phyloP scores from a whole-genome alignment of 257 asterid species.

The Sherardia arvensis region DNA sequence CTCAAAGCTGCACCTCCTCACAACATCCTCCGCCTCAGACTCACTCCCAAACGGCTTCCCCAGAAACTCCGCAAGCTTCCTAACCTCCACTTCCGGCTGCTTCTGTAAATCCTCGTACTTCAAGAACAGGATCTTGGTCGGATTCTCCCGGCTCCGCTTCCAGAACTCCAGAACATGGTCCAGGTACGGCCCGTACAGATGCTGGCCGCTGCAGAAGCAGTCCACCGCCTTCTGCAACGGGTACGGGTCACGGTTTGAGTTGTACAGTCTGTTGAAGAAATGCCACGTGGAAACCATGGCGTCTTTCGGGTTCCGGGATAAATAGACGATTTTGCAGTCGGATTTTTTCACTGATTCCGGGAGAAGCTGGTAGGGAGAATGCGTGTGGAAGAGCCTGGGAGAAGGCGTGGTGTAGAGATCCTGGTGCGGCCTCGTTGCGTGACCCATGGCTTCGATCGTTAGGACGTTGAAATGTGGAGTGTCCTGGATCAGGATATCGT shows the following conservation, averaged over 20 bases:
- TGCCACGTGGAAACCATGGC: slow-evolving; percentile 29
- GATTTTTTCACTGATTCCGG: slow-evolving; percentile 18
- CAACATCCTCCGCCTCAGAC: slow-evolving; percentile 15
- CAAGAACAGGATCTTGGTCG: slow-evolving; percentile 25
- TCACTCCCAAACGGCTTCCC: slow-evolving; percentile 21
- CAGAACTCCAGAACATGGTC: slow-evolving; percentile 29
- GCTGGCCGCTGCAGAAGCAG: slow-evolving; percentile 25
- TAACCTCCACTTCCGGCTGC: slow-evolving; percentile 21
- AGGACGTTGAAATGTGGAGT: slow-evolving; percentile 26
- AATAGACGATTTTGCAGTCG: slow-evolving; percentile 24
- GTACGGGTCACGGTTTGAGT: slow-evolving; percentile 29
- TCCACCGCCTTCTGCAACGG: slow-evolving; percentile 30
- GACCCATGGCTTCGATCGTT: slow-evolving; percentile 19
- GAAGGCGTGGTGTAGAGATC: slow-evolving; percentile 21
- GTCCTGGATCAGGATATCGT: slow-evolving; percentile 15
- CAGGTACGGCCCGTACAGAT: slow-evolving; percentile 28
- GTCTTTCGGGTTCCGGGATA: slow-evolving; percentile 31
- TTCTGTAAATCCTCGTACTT: slow-evolving; percentile 25
- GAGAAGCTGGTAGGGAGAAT: slow-evolving; percentile 18
- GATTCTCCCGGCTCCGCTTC: slow-evolving; percentile 18
- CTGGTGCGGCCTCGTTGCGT: slow-evolving; percentile 17
- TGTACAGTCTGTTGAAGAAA: slow-evolving; percentile 27
- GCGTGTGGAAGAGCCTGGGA: slow-evolving; percentile 31
- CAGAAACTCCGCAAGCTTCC: slow-evolving; percentile 24
- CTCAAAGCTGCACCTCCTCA: slow-evolving; percentile 31